Evolutionary conservation across 2,329 filamentous ascomycete species (phyloP), one percentile per base, ranked within the genome.

Genomic region (Magnaporthiopsis incrustans): DNA sequence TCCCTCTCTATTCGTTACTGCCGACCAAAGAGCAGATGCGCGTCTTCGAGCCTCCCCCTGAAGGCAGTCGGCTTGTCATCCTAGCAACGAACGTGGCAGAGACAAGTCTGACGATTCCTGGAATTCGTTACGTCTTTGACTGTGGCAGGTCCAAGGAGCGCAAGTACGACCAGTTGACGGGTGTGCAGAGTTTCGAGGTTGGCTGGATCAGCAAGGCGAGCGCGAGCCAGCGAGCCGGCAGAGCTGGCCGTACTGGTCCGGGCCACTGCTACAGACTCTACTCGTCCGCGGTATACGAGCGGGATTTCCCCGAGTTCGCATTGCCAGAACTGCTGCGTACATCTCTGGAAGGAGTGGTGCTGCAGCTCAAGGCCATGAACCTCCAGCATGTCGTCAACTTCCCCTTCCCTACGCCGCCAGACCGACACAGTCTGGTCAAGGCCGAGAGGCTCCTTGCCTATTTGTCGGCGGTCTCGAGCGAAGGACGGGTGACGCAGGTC

Each of bases 151-250:
- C 91, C 50, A 99, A 99, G 75, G 93, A 97, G 74, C 89, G 94
- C 67, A 90, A 89, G 65, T 98, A 95, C 71, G 91, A 98, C 73
- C 83, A 86, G n/a, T 79, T 85, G 14, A 97, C 90, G 11, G 94
- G 94, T 4, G 94, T 99, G 0, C 95, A 99, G 74, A 97, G 90
- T 72, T 99, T 97, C 73, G 90, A 97, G 70, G 86, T 99, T 63
- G 89, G 90, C 57, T 99, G 94, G 92, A 96, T 98, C 73, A 97
- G 93, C 78, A 98, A 99, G 78, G 95, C 95, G 33, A 96, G 92
- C 73, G 94, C 95, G 10, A 90, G 88, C 68, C 95, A 99, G 76
- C 85, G 95, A 73, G 87, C 92, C 65, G 95, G 95, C 77, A 91
- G 95, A 82, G 95, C 95, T 65, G 95, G 96, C 67, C 89, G 95